phyloP scores from a whole-genome alignment of 1,284 basidiomycete species.

The Filobasidium uniguttulatum region DNA sequence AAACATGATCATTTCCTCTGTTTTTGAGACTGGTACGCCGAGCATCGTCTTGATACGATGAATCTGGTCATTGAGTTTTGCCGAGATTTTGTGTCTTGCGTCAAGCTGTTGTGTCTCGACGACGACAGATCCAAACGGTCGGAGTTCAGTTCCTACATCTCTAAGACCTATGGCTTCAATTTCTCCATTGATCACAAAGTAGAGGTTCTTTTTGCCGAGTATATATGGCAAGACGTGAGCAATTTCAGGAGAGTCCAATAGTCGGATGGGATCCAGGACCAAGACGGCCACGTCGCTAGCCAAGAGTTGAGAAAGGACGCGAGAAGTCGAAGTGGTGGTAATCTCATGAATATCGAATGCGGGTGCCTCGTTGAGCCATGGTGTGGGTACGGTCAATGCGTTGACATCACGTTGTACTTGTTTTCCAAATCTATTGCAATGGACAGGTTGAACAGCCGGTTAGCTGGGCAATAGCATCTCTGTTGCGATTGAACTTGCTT shows the following conservation, averaged over 20 bases:
- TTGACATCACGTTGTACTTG: constrained; percentile 1
- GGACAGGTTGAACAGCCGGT: no score
- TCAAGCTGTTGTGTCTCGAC: constrained; percentile 16
- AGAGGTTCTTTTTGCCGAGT: constrained; percentile 16
- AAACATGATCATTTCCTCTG: constrained; percentile 16
- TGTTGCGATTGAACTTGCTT: constrained; percentile 5
- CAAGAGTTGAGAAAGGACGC: constrained; percentile 17
- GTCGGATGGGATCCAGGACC: constrained; percentile 31
- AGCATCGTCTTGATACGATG: not conserved
- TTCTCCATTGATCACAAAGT: constrained; percentile 26
- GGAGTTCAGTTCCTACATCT: not conserved
- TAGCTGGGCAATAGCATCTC: not conserved
- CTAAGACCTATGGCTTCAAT: not conserved
- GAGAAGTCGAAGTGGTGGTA: not conserved
- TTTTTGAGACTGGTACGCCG: not conserved
- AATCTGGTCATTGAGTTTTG: constrained; percentile 8
- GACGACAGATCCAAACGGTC: not conserved
- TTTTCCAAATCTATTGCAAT: not conserved
- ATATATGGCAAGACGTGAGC: constrained; percentile 17
- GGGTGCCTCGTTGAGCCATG: constrained; percentile 11
- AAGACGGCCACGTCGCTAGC: constrained; percentile 25
- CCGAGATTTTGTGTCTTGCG: not conserved
- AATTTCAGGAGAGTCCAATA: constrained; percentile 18
- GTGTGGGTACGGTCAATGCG: not conserved
- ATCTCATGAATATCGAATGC: constrained; percentile 1